Conservation (phyloP, 345 rosid genomes). For the Microcos paniculata region DNA sequence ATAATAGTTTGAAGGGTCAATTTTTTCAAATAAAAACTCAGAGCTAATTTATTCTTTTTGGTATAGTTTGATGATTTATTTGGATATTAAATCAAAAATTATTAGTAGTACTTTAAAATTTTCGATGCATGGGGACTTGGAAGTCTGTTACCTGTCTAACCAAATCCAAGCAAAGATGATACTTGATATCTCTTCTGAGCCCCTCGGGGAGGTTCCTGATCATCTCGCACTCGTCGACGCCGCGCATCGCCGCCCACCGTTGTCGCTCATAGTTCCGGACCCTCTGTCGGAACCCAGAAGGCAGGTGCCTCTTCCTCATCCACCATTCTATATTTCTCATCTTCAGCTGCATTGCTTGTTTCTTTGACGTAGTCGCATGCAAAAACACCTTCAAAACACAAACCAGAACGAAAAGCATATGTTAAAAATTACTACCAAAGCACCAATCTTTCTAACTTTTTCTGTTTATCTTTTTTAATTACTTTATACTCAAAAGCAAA, state of each 20-base stretch:
- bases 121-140: no score
- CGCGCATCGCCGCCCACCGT: slow-evolving; percentile 97
- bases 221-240: slow-evolving; percentile 90
- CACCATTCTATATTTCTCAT: slow-evolving; percentile 99
- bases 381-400: slow-evolving; percentile 59
- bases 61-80: no score
- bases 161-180: slow-evolving; percentile 87
- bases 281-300: slow-evolving; percentile 78
- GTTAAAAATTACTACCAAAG: no score
- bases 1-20: no score
- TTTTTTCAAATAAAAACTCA: no score
- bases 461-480: background rate
- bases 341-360: slow-evolving; percentile 95
- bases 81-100: no score
- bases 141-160: slow-evolving; percentile 97
- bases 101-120: no score
- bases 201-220: slow-evolving; percentile 88
- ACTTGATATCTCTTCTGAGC: slow-evolving; percentile 90
- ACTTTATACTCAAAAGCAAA: background rate
- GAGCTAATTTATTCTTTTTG: no score
- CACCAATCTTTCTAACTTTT: background rate
- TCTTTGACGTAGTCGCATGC: slow-evolving; percentile 91
- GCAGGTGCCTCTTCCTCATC: slow-evolving; percentile 92
- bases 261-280: slow-evolving; percentile 93
- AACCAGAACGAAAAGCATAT: background rate